Evolutionary conservation across 1,139 yeast species (phyloP).

Genomic region (Candida anutae): DNA sequence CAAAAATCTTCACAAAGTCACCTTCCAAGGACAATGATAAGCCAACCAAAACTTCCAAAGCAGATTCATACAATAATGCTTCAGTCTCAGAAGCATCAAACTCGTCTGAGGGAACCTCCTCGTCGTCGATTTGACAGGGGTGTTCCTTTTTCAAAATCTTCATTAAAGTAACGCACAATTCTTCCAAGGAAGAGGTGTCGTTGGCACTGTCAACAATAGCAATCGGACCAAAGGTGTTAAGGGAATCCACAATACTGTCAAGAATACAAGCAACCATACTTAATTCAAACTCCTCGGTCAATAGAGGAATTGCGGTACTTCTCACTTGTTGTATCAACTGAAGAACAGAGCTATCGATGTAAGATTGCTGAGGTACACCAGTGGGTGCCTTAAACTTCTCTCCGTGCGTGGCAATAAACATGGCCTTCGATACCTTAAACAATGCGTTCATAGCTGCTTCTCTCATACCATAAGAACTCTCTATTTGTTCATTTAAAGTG

Average conservation of each 20-base stretch:
- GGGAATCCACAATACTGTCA: conserved; percentile 66
- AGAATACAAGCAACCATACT: conserved; percentile 74
- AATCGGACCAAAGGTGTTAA: conserved; percentile 67
- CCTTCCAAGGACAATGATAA: conserved; percentile 68
- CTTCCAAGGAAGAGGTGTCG: conserved; percentile 55
- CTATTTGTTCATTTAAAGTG: conserved; percentile 63
- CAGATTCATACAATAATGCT: conserved; percentile 74
- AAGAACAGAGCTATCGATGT: conserved; percentile 50
- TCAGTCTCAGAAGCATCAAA: conserved; percentile 82
- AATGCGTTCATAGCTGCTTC: conserved; percentile 77
- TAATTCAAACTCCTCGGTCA: conserved; percentile 75
- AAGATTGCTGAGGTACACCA: conserved; percentile 63
- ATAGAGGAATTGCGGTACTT: conserved; percentile 50
- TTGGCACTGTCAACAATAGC: conserved; percentile 53
- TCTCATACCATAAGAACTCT: conserved; percentile 85
- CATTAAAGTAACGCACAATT: conserved; percentile 63
- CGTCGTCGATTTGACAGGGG: conserved; percentile 62
- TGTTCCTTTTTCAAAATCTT: conserved; percentile 72
- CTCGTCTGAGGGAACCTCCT: conserved; percentile 46
- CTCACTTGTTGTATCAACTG: conserved; percentile 62
- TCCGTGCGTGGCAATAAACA: conserved; percentile 52
- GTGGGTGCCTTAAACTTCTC: conserved; percentile 52
- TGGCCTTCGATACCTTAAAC: conserved; percentile 76
- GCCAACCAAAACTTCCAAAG: conserved; percentile 76
- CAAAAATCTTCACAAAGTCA: conserved; percentile 67